Base-by-base conservation (phyloP, 1,139 yeast genomes). In the Lodderomyces parapsilosis region DNA sequence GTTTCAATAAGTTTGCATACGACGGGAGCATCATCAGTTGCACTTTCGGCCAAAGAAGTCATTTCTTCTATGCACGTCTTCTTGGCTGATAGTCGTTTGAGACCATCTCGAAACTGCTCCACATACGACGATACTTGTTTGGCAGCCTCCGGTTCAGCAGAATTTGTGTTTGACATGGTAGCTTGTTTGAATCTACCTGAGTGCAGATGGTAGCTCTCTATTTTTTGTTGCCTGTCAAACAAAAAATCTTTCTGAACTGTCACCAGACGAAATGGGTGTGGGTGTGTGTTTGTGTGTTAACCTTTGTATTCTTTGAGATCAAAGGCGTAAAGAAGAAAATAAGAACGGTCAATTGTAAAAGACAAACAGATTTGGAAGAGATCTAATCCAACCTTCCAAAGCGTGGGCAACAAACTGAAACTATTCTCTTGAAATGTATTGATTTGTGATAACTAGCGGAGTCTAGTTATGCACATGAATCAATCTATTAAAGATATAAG, bases 41-140 rank as follows among this genome's bases (percentile, higher is more conserved):
- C 56, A 49, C 61, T 54, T 46, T 67, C 74, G 0, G 77, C 76
- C 27, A 69, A 52, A 15, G 61, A 53, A 15, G 78, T 70, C 40
- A 73, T 57, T 44, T 69, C 73, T 27, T 66, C 63, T 31, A 73
- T 71, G 28, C 71, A 57, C 3, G 71, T 67, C 41, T 72, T 52
- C 19, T 74, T 66, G 45, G 69, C 68, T 47, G 75, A 69, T 28
- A 71, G 61, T 37, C 65, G 61, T 31, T 54, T 51, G 38, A 71
- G 62, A 32, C 63, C 62, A 43, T 58, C 59, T 47, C 58, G 60
- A 50, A 57, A 69, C 46, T 17, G 15, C n/a, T 14, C 25, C 25
- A 19, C 9, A 33, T 17, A 30, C 3, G 33, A 30, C 3, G 33
- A 13, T 6, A 30, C 33, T 15, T 30, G 7, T 4, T 30, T 4